Conservation (phyloP, 1,284 basidiomycete species). For the Pseudozyma hubeiensis region DNA sequence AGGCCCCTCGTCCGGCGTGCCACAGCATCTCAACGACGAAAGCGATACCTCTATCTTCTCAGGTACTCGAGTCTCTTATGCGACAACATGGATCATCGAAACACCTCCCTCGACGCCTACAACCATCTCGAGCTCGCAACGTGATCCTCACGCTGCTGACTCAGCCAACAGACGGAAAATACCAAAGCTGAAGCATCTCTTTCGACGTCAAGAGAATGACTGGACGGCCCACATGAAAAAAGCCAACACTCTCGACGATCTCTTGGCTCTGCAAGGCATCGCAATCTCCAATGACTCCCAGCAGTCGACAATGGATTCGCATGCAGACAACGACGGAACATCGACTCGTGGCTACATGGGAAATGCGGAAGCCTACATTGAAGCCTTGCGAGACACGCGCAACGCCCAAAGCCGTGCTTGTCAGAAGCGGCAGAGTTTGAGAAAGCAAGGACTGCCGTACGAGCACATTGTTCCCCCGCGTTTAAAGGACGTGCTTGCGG, state of each 20-base stretch:
- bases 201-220: neutral
- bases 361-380: neutral
- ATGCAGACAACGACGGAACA: no score
- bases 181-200: conserved; percentile 6
- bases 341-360: no score
- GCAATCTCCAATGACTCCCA: no score
- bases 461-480: neutral
- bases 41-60: no score
- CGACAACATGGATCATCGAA: no score
- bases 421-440: neutral
- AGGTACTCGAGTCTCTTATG: no score
- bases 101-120: no score
- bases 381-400: neutral
- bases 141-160: neutral
- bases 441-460: neutral
- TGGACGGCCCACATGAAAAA: no score
- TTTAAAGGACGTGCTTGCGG: neutral
- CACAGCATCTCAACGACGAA: no score
- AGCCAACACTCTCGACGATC: neutral
- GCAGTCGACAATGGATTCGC: no score
- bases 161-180: neutral
- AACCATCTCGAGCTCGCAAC: neutral
- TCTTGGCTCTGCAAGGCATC: neutral
- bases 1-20: no score
- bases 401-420: neutral